phyloP scores from a whole-genome alignment of 495 filamentous ascomycete genomes.

The Penicillium paxilli region DNA sequence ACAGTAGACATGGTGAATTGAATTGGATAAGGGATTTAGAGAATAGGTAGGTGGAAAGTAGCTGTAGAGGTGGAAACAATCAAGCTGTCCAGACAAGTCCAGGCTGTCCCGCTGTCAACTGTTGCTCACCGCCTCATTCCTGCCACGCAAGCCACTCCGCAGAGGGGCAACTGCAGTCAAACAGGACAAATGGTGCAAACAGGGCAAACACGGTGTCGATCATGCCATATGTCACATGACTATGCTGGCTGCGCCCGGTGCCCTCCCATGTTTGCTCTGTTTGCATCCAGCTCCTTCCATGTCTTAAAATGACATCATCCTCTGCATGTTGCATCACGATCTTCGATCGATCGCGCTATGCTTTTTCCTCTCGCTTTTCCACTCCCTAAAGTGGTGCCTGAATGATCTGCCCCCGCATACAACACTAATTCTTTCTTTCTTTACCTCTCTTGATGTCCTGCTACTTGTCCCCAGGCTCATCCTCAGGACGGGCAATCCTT shows the following conservation, averaged over 20 bases:
- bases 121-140: constrained; percentile 15
- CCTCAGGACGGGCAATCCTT: constrained; percentile 3
- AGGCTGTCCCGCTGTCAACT: constrained; percentile 12
- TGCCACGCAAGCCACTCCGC: constrained; percentile 20
- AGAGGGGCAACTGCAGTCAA: neutral
- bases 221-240: neutral
- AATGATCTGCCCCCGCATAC: constrained; percentile 4
- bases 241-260: neutral
- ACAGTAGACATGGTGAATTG: constrained; percentile 27
- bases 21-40: constrained; percentile 2
- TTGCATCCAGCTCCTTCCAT: constrained; percentile 5
- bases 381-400: constrained; percentile 4
- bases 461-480: neutral
- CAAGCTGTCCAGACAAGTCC: too few species aligned
- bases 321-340: constrained; percentile 17
- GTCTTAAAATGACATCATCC: constrained; percentile 33
- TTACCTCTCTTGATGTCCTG: constrained; percentile 7
- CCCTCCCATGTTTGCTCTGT: constrained; percentile 1
- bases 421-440: too few species aligned
- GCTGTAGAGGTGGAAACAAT: neutral
- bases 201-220: constrained; percentile 2
- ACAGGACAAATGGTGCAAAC: constrained; percentile 25
- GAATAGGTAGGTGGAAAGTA: neutral
- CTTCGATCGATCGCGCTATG: constrained; percentile 13
- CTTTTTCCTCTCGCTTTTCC: constrained; percentile 4